Conservation (phyloP, 257 asterid species). For the Primulina tabacum region DNA sequence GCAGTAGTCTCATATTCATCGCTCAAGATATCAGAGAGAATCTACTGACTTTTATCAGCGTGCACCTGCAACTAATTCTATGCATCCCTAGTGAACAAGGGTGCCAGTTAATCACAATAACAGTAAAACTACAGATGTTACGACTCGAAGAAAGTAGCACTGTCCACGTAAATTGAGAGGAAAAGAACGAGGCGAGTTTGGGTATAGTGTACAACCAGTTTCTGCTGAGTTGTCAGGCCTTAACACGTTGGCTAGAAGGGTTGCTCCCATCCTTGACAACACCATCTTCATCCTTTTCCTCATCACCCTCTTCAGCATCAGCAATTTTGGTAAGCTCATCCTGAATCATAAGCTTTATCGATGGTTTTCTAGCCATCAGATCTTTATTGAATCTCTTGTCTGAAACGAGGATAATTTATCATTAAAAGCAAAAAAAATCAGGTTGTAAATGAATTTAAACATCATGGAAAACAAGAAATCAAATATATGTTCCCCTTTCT, state of each 20-base stretch:
- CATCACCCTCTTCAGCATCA: slow-evolving; percentile 72
- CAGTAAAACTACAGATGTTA: slow-evolving; percentile 32
- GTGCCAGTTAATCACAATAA: slow-evolving; percentile 24
- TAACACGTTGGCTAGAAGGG: slow-evolving; percentile 41
- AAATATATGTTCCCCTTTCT: background rate
- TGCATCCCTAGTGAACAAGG: slow-evolving; percentile 17
- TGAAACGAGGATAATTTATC: slow-evolving; percentile 32
- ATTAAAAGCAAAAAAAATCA: background rate
- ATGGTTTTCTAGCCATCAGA: slow-evolving; percentile 49
- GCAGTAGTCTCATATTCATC: slow-evolving; percentile 5
- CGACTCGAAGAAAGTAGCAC: background rate
- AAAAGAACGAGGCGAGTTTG: background rate
- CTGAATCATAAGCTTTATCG: slow-evolving; percentile 82
- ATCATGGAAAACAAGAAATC: slow-evolving; percentile 1
- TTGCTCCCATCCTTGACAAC: slow-evolving; percentile 34
- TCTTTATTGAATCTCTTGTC: slow-evolving; percentile 54
- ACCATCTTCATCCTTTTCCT: slow-evolving; percentile 49
- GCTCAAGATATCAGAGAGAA: slow-evolving; percentile 2
- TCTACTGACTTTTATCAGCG: slow-evolving; percentile 14
- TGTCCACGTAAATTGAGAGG: slow-evolving; percentile 5
- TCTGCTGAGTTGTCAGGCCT: slow-evolving; percentile 36
- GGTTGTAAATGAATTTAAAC: background rate
- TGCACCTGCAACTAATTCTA: slow-evolving; percentile 20
- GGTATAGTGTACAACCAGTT: slow-evolving; percentile 28
- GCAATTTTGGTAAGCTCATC: slow-evolving; percentile 85